Evolutionary conservation across 2,329 filamentous ascomycete genomes (phyloP), one percentile per base, ranked within the genome.

Genomic region (Fusarium sp.): DNA sequence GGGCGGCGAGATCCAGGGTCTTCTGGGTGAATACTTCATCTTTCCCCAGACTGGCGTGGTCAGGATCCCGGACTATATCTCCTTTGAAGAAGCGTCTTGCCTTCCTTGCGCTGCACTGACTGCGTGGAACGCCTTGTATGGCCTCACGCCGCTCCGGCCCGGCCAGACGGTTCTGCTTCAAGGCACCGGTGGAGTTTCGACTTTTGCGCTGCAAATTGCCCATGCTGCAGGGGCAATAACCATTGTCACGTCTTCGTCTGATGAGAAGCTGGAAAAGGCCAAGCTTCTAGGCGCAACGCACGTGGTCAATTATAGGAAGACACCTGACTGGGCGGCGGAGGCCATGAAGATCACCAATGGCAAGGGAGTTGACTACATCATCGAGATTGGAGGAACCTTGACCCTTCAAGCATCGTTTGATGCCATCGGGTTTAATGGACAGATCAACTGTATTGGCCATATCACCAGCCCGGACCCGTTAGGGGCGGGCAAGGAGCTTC

Each of bases 111-210:
- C 71, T 16, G 69, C 69, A 8, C 45, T 73, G 5, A 68, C 71
- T 1, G 74, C 74, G 18, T 75, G 74, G 74, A 73, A 68, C 45
- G 67, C 71, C 13, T 22, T 75, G 40, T 63, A 73, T 31, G 63
- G 66, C 4, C 36, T 63, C 3, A 36, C 38, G 6, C 69, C 68
- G 6, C 29, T 74, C 29, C 52, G 59, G 7, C 68, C 80, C 60
- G 84, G 83, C 2, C 82, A 86, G 69, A 80, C 80, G 1, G 82
- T 88, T 2, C 73, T 88, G 18, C 78, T 87, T 10, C 86, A 88
- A n/a, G 69, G 66, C 16, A 69, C 69, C 3, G 69, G 69, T 6
- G 69, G 69, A 1, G 69, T 71, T 38, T 69, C 66, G 3, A 65
- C 60, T 13, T 70, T 70, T 57, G 70, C 50, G 14, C 57, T 72